These are phyloP conservation scores for Verruconis gallopava DNA, from an alignment of 2,329 filamentous ascomycete species.

Conservation along the genomic window DNA sequence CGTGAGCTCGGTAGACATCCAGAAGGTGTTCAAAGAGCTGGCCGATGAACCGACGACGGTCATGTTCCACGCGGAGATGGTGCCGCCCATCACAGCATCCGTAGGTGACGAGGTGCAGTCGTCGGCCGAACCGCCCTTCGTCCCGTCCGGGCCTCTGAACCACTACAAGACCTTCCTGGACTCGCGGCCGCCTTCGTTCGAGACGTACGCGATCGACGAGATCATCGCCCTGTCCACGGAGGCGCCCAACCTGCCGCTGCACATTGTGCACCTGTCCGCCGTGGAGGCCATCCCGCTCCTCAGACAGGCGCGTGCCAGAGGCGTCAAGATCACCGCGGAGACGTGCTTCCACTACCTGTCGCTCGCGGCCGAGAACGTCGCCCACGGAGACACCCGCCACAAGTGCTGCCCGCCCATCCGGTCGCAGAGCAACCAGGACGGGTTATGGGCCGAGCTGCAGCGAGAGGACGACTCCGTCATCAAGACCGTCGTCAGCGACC, in stretches of 20 bases:
- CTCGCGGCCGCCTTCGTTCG: constrained; percentile 77
- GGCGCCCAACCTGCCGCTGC: constrained; percentile 70
- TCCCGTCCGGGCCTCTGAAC: constrained; percentile 57
- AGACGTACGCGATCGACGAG: constrained; percentile 79
- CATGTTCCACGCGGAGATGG: constrained; percentile 99
- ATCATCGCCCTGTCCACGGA: constrained; percentile 70
- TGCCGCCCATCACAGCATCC: constrained; percentile 70
- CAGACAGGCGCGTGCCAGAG: constrained; percentile 54
- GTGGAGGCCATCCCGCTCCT: constrained; percentile 75
- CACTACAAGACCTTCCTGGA: constrained; percentile 84
- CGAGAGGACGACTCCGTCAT: constrained; percentile 62
- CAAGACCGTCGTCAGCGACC: constrained; percentile 83
- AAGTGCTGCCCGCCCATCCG: constrained; percentile 94
- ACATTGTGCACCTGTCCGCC: constrained; percentile 91
- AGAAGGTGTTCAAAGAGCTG: constrained; percentile 66
- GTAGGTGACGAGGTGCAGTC: constrained; percentile 64
- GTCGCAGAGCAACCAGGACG: constrained; percentile 65
- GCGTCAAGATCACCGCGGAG: constrained; percentile 81
- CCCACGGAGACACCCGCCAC: constrained; percentile 76
- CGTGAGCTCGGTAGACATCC: constrained; percentile 67
- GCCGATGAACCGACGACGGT: constrained; percentile 74
- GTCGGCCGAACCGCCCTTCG: constrained; percentile 51
- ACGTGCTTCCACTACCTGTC: constrained; percentile 94
- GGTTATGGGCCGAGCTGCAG: constrained; percentile 72
- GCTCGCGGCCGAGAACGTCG: constrained; percentile 68